These are phyloP conservation scores for Mortierella alpina DNA, from an alignment of 192 early-diverging fungal genomes.

Conservation along the genomic window DNA sequence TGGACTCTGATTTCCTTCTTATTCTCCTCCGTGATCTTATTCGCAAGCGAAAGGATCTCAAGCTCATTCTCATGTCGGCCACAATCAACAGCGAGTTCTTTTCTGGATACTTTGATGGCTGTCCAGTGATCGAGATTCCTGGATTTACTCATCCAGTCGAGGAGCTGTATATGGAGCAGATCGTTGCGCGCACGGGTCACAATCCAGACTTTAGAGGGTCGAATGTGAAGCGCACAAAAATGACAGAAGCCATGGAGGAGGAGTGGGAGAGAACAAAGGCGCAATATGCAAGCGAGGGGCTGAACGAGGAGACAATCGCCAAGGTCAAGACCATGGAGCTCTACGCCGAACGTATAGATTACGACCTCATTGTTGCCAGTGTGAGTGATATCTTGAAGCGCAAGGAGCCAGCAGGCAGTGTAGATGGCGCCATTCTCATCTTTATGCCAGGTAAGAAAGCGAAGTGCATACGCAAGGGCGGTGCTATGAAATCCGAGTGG, in stretches of 20 bases:
- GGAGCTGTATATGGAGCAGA: slow-evolving; percentile 64
- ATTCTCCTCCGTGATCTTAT: slow-evolving; percentile 77
- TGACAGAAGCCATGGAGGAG: slow-evolving; percentile 51
- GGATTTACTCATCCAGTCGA: slow-evolving; percentile 82
- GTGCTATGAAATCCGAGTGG: background rate
- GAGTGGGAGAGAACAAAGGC: slow-evolving; percentile 55
- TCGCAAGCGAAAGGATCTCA: slow-evolving; percentile 66
- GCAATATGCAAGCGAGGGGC: slow-evolving; percentile 50
- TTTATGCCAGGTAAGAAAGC: slow-evolving; percentile 70
- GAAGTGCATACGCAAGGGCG: background rate
- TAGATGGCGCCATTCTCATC: slow-evolving; percentile 69
- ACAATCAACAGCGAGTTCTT: slow-evolving; percentile 87
- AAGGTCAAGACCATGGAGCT: slow-evolving; percentile 51
- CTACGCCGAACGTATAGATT: slow-evolving; percentile 71
- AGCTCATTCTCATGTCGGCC: slow-evolving; percentile 92
- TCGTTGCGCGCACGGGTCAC: slow-evolving; percentile 68
- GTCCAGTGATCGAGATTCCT: slow-evolving; percentile 74
- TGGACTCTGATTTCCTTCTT: slow-evolving; percentile 86
- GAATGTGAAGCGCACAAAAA: slow-evolving; percentile 27
- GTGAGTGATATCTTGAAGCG: slow-evolving; percentile 71
- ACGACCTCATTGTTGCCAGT: slow-evolving; percentile 64
- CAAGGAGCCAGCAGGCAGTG: slow-evolving; percentile 53
- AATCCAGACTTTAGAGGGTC: slow-evolving; percentile 61
- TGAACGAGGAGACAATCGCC: slow-evolving; percentile 52
- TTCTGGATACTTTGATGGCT: slow-evolving; percentile 77